These are phyloP conservation scores for Linnemannia elongata DNA, from an alignment of 192 early-diverging fungal genomes.

Conservation along the genomic window DNA sequence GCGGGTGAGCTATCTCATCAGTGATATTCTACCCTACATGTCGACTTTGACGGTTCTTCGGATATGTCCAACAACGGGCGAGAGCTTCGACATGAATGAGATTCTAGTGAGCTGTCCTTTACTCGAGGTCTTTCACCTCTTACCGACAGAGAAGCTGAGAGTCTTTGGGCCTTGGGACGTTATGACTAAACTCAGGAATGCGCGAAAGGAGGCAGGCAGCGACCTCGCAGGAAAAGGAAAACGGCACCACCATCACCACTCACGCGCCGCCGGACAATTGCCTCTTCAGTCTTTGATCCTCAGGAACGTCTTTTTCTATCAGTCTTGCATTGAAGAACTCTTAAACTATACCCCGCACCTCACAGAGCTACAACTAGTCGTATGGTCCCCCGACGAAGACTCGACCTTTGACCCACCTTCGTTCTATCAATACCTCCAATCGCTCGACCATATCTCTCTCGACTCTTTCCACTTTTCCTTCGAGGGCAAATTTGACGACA, in stretches of 20 bases:
- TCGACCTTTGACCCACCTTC: neutral
- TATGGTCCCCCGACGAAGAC: slow-evolving; percentile 4
- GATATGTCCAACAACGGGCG: neutral
- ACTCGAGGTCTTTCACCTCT: neutral
- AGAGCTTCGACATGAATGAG: neutral
- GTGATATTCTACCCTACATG: neutral
- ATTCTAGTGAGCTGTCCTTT: neutral
- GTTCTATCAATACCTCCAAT: neutral
- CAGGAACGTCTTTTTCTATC: slow-evolving; percentile 4
- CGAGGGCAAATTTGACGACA: slow-evolving; percentile 3
- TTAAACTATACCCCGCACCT: neutral
- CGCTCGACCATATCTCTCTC: neutral
- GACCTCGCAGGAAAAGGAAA: neutral
- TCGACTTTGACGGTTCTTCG: neutral
- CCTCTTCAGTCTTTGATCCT: neutral
- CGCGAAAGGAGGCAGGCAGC: neutral
- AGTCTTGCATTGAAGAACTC: neutral
- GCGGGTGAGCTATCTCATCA: slow-evolving; percentile 1
- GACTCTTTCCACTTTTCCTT: slow-evolving; percentile 7
- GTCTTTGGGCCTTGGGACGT: neutral
- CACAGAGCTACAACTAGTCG: neutral
- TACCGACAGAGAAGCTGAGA: neutral
- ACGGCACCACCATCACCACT: neutral
- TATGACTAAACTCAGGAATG: neutral
- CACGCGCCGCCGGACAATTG: neutral